phyloP scores from a whole-genome alignment of 2,329 filamentous ascomycete genomes.

The Pseudogymnoascus pannorum region DNA sequence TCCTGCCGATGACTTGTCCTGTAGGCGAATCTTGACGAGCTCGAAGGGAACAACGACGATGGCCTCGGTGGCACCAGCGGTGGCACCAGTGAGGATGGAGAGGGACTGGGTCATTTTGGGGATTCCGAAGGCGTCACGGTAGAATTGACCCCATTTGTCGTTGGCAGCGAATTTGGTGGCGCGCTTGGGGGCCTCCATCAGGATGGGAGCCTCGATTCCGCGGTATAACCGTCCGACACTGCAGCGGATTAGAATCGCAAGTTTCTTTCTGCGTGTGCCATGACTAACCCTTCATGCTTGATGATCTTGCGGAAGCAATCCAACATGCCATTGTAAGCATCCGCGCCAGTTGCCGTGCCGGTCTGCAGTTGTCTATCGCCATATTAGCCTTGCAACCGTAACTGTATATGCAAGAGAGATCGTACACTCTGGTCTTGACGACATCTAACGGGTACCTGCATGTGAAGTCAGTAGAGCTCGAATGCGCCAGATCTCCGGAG shows the following conservation, averaged over 20 bases:
- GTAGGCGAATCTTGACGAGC: slow-evolving; percentile 94
- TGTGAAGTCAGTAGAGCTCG: slow-evolving; percentile 19
- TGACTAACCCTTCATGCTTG: slow-evolving; percentile 77
- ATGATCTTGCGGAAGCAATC: slow-evolving; percentile 98
- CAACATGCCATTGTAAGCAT: slow-evolving; percentile 92
- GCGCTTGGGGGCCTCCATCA: slow-evolving; percentile 96
- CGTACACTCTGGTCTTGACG: slow-evolving; percentile 94
- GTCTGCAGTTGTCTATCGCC: slow-evolving; percentile 73
- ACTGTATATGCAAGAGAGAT: slow-evolving; percentile 16
- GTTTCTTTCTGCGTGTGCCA: background rate
- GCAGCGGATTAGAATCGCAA: slow-evolving; percentile 8
- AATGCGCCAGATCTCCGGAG: slow-evolving; percentile 11
- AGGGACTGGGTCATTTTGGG: slow-evolving; percentile 86
- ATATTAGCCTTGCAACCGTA: slow-evolving; percentile 9
- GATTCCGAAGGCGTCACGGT: slow-evolving; percentile 77
- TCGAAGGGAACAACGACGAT: slow-evolving; percentile 98
- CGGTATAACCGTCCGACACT: slow-evolving; percentile 89
- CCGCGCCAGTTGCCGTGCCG: slow-evolving; percentile 62
- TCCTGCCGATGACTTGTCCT: slow-evolving; percentile 87
- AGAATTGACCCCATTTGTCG: slow-evolving; percentile 95
- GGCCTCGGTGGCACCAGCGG: slow-evolving; percentile 88
- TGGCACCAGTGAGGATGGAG: slow-evolving; percentile 87
- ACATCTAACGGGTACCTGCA: slow-evolving; percentile 96
- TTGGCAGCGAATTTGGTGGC: slow-evolving; percentile 99
- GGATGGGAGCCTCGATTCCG: slow-evolving; percentile 88